These are phyloP conservation scores for Aspergillus sparsus DNA, from an alignment of 495 filamentous ascomycete species.

Conservation along the genomic window DNA sequence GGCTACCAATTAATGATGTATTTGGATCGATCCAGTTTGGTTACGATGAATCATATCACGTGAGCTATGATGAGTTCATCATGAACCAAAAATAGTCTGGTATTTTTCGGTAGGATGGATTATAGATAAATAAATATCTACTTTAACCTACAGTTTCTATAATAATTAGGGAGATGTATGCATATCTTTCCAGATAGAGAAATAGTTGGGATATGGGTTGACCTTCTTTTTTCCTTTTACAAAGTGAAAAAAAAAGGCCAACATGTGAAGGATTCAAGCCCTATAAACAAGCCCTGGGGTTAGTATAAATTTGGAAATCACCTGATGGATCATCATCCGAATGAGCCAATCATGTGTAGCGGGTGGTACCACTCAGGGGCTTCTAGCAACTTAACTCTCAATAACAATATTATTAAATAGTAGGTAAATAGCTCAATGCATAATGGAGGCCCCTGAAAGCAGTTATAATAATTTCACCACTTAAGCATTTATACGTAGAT, in stretches of 20 bases:
- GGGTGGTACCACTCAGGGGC: background rate
- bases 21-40: background rate
- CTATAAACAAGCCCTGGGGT: background rate
- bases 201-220: no score
- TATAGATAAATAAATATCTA: no score
- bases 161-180: no score
- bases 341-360: background rate
- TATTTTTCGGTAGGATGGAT: background rate
- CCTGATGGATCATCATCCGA: background rate
- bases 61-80: conserved; percentile 2
- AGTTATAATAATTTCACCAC: no score
- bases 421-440: no score
- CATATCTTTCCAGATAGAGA: no score
- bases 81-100: no score
- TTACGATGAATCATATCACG: background rate
- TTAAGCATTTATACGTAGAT: no score
- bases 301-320: background rate
- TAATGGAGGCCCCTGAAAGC: no score
- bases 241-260: background rate
- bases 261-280: background rate
- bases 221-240: no score
- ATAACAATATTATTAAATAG: no score
- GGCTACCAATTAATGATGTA: background rate
- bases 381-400: background rate
- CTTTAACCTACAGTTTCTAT: no score